Base-by-base conservation (phyloP, 371 early-diverging fungal genomes). In the Fennellomyces sp. region DNA sequence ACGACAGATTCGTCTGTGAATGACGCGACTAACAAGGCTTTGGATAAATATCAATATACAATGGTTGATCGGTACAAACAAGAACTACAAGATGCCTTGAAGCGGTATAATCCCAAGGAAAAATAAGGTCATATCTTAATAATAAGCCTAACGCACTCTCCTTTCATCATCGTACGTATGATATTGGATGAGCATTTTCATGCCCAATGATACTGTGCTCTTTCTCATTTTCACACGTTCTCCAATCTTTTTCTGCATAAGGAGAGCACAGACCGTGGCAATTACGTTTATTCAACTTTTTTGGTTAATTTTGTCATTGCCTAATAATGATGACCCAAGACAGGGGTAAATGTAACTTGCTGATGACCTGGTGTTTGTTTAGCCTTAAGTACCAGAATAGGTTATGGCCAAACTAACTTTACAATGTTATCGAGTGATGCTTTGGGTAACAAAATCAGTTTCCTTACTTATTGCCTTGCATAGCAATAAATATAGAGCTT, bases 41-140 rank as follows among this genome's bases (percentile, higher is more conserved):
- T 42, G 21, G 45, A 42, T 21, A 42, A 42, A 11, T 42, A 42
- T 42, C 45, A 42, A 11, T 42, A 42, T 23, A 42, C 45, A 2
- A 42, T 42, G 45, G 45, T 42, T 19, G 45, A 42, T 42, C 10
- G 45, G 25, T 42, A 42, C n/a, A 42, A 42, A 42, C 45, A 42
- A 23, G 45, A 42, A 42, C 25, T 42, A 19, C 17, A 42, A n/a
- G 45, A 42, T 7, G 45, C 45, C 7, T 42, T 42, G n/a, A 25
- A 42, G 25, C 7, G 45, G 25, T 42, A 42, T 23, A n/a, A 42
- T 6, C 38, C 21, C 17, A n/a, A 21, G 25, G 45, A 21, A 42
- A 23, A n/a, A 5, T 4, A 39, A 39, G 39, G 15, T 15, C 39
- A 39, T 10, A 38, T 38, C n/a, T n/a, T n/a, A n/a, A 38, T 38